Percentiles rank a stretch among this genome's conserved stretches.
Conservation (phyloP, 148 eudicot species). For the Fagopyrum tataricum region DNA sequence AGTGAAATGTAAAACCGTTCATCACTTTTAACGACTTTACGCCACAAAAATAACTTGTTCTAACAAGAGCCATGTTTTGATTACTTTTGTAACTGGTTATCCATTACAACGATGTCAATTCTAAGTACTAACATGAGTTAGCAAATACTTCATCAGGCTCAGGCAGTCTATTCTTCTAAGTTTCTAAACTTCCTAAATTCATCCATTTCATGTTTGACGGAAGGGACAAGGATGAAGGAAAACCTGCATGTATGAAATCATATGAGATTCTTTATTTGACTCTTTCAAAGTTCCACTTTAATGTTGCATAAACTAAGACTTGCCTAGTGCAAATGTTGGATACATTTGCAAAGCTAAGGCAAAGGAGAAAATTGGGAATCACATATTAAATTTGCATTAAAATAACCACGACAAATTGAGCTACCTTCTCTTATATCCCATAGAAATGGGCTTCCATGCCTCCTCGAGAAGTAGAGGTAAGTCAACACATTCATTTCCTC, state of each 20-base stretch:
- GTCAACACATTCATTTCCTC: slow-evolving; percentile 17
- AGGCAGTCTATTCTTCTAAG: no score
- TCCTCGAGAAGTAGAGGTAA: slow-evolving; percentile 64
- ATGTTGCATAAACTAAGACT: neutral
- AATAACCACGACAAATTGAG: neutral
- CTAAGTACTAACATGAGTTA: neutral
- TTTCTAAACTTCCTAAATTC: neutral
- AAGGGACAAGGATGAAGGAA: neutral
- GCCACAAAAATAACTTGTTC: no score
- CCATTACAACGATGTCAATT: no score
- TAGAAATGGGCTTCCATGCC: slow-evolving; percentile 88
- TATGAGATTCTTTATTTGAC: neutral
- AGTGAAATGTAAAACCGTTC: neutral
- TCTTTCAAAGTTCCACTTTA: neutral
- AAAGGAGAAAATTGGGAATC: neutral
- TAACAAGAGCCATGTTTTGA: no score
- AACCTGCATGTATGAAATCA: neutral
- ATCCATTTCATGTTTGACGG: neutral
- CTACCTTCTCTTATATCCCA: slow-evolving; percentile 90
- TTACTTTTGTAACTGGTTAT: no score
- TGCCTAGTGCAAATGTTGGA: neutral
- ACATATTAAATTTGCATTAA: neutral
- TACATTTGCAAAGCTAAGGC: neutral
- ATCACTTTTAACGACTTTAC: no score
- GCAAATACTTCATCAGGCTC: neutral